Conservation (phyloP, 768 basidiomycete genomes). For the Boletales sp. region DNA sequence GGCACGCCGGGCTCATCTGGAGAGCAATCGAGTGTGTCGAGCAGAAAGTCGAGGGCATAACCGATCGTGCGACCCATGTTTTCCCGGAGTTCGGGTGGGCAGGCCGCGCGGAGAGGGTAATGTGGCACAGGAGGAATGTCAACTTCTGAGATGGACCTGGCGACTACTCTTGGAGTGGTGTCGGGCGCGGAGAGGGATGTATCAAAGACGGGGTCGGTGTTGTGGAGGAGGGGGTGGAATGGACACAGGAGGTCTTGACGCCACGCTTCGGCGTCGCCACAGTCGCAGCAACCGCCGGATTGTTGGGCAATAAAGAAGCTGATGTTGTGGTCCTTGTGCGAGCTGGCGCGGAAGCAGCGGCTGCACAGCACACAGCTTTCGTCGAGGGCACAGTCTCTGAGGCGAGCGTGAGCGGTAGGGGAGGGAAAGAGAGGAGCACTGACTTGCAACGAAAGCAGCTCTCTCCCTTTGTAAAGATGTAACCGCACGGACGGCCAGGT, state of each 20-base stretch:
- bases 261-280: slow-evolving; percentile 92
- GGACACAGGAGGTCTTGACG: slow-evolving; percentile 62
- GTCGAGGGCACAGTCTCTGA: slow-evolving; percentile 87
- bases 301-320: slow-evolving; percentile 92
- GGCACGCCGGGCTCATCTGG: slow-evolving; percentile 76
- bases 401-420: background rate
- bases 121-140: slow-evolving; percentile 60
- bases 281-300: slow-evolving; percentile 92
- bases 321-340: slow-evolving; percentile 85
- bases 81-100: slow-evolving; percentile 68
- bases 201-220: slow-evolving; percentile 7
- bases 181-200: slow-evolving; percentile 19
- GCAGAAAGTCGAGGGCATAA: slow-evolving; percentile 77
- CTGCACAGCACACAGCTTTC: slow-evolving; percentile 89
- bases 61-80: slow-evolving; percentile 70
- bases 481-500: slow-evolving; percentile 75
- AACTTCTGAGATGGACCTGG: slow-evolving; percentile 38
- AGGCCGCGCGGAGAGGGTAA: slow-evolving; percentile 52
- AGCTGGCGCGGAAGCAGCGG: slow-evolving; percentile 84
- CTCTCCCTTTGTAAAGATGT: slow-evolving; percentile 89
- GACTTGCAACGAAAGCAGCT: slow-evolving; percentile 93
- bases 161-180: slow-evolving; percentile 41
- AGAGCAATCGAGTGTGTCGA: slow-evolving; percentile 79
- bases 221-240: slow-evolving; percentile 59
- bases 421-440: slow-evolving; percentile 30